A percentile compares a stretch with the other conserved stretches of the same genome.
Evolutionary conservation across 1,139 yeast genomes (phyloP).

Genomic region (Wickerhamiella infanticola): DNA sequence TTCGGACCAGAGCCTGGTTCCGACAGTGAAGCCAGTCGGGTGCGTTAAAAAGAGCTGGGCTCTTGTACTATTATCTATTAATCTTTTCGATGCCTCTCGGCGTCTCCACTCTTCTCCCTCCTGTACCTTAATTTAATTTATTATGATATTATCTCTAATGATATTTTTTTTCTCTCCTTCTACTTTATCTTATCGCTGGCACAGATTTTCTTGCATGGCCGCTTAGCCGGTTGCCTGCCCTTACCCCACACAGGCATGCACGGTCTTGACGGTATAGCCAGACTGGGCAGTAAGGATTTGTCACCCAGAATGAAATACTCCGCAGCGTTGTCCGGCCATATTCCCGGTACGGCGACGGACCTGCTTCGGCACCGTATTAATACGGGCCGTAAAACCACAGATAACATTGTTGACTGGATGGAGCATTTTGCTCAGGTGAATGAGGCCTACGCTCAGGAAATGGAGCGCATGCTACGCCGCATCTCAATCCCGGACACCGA

Average conservation of each 20-base stretch:
- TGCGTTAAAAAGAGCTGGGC: background rate
- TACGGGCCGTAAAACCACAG: conserved; percentile 19
- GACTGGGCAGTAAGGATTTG: no score
- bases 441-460: conserved; percentile 23
- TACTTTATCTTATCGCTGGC: no score
- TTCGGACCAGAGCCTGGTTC: conserved; percentile 59
- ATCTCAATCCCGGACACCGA: conserved; percentile 15
- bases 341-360: conserved; percentile 21
- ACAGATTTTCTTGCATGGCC: no score
- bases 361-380: conserved; percentile 22
- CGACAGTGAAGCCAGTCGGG: conserved; percentile 1
- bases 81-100: no score
- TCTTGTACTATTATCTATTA: no score
- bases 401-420: conserved; percentile 26
- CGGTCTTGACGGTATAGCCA: no score
- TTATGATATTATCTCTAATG: no score
- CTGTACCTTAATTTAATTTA: no score
- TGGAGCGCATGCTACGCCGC: conserved; percentile 20
- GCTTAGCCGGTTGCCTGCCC: no score
- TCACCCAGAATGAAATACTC: conserved; percentile 14
- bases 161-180: no score
- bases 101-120: no score
- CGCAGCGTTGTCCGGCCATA: conserved; percentile 19
- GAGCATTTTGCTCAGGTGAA: conserved; percentile 24
- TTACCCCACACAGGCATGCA: no score